A percentile compares a stretch with the other conserved stretches of the same genome.
Evolutionary conservation across 495 filamentous ascomycete species (phyloP).

Genomic region (Hyphodiscus hymeniophilus): DNA sequence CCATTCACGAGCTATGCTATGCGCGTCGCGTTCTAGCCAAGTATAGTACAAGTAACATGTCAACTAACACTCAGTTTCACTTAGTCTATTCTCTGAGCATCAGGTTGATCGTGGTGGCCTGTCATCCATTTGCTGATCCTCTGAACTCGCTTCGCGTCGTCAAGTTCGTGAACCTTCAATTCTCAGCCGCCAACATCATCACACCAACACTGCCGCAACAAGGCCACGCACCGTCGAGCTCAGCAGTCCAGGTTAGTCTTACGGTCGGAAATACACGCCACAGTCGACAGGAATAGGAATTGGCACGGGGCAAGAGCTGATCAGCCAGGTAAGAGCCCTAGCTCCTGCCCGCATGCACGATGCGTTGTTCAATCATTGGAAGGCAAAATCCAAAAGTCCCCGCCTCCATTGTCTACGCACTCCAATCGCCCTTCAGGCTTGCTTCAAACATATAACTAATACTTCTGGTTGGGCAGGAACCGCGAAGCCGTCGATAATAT

Average conservation of each 20-base stretch:
- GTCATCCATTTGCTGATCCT: no score
- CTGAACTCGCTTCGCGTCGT: no score
- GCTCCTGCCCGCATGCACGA: conserved; percentile 1
- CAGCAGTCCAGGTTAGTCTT: neutral
- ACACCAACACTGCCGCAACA: no score
- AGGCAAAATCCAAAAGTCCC: conserved; percentile 2
- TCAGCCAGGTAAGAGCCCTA: neutral
- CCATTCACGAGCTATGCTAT: conserved; percentile 3
- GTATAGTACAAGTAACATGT: no score
- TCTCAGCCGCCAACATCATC: no score
- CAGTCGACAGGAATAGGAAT: neutral
- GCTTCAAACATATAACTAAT: conserved; percentile 31
- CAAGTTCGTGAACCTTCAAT: neutral
- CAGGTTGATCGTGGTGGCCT: no score
- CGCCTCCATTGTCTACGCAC: conserved; percentile 5
- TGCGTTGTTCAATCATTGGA: no score
- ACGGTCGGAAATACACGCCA: neutral
- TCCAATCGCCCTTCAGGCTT: conserved; percentile 6
- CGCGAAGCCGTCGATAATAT: conserved; percentile 28
- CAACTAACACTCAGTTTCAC: no score
- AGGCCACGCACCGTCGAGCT: no score
- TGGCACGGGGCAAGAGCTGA: neutral
- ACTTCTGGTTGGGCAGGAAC: conserved; percentile 37
- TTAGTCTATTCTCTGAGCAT: no score
- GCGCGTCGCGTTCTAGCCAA: conserved; percentile 21